A percentile compares a stretch with the other conserved stretches of the same genome.
These are phyloP conservation scores for Leccinum olivaceoglutinosum DNA, from an alignment of 1,284 basidiomycete species.

Conservation along the genomic window DNA sequence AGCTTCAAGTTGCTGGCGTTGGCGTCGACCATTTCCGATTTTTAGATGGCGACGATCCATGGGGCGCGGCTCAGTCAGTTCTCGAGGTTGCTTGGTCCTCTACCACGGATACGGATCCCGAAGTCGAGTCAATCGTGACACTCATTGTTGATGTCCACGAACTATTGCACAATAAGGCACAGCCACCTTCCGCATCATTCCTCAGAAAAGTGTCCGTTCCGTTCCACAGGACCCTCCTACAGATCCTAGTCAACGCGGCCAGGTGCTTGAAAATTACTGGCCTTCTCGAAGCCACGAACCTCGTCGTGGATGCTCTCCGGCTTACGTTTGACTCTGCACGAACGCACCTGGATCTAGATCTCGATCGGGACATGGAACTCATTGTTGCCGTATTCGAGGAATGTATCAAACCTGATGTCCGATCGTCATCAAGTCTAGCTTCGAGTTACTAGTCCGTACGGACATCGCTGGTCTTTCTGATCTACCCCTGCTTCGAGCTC, in stretches of 20 bases:
- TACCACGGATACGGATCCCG: slow-evolving; percentile 48
- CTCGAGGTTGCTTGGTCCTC: slow-evolving; percentile 79
- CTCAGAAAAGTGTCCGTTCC: too few relatives aligned
- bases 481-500: slow-evolving; percentile 49
- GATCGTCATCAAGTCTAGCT: slow-evolving; percentile 71
- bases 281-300: slow-evolving; percentile 10
- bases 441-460: slow-evolving; percentile 69
- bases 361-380: too few relatives aligned
- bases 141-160: slow-evolving; percentile 57
- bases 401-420: slow-evolving; percentile 56
- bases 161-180: slow-evolving; percentile 70
- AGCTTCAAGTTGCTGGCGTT: slow-evolving; percentile 46
- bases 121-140: slow-evolving; percentile 56
- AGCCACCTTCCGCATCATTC: slow-evolving; percentile 39
- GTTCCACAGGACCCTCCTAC: too few relatives aligned
- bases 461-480: slow-evolving; percentile 68
- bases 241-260: too few relatives aligned
- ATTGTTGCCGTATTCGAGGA: too few relatives aligned
- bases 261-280: too few relatives aligned
- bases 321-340: slow-evolving; percentile 63
- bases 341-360: slow-evolving; percentile 30
- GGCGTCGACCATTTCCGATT: slow-evolving; percentile 65
- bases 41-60: slow-evolving; percentile 72
- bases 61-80: slow-evolving; percentile 63
- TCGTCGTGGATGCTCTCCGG: slow-evolving; percentile 32